Percentiles rank a stretch among this genome's conserved stretches.
These are phyloP conservation scores for Beta macrorhiza DNA, from an alignment of 179 eudicot species.

Conservation along the genomic window DNA sequence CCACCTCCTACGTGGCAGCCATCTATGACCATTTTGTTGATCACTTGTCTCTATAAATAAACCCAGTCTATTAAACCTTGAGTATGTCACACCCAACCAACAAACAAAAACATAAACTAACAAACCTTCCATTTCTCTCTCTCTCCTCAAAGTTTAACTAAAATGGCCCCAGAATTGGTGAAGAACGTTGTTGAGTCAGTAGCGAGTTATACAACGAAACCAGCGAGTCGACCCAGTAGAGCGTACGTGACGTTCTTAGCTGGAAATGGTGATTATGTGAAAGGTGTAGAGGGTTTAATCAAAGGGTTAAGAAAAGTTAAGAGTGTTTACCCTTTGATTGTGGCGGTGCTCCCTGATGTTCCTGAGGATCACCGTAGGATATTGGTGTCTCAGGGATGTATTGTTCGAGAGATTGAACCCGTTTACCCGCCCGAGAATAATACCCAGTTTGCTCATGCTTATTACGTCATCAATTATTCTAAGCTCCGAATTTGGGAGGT, in stretches of 20 bases:
- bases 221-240: constrained; percentile 18
- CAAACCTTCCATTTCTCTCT: neutral
- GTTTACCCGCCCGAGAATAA: constrained; percentile 50
- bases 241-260: constrained; percentile 77
- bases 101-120: neutral
- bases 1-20: constrained; percentile 16
- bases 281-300: constrained; percentile 65
- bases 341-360: constrained; percentile 67
- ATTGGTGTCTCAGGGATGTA: constrained; percentile 49
- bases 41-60: constrained; percentile 22
- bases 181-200: constrained; percentile 14
- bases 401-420: constrained; percentile 55
- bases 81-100: neutral
- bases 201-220: neutral
- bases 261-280: constrained; percentile 71
- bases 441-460: constrained; percentile 50
- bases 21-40: neutral
- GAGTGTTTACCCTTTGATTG: constrained; percentile 53
- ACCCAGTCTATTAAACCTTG: neutral
- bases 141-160: neutral
- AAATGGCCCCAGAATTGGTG: constrained; percentile 46
- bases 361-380: constrained; percentile 61
- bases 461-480: constrained; percentile 69
- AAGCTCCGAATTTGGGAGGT: constrained; percentile 78
- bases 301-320: constrained; percentile 64